Percentiles rank a stretch among this genome's conserved stretches.
Conservation (phyloP, 106 monocot species). For the Dioscorea dumetorum region DNA sequence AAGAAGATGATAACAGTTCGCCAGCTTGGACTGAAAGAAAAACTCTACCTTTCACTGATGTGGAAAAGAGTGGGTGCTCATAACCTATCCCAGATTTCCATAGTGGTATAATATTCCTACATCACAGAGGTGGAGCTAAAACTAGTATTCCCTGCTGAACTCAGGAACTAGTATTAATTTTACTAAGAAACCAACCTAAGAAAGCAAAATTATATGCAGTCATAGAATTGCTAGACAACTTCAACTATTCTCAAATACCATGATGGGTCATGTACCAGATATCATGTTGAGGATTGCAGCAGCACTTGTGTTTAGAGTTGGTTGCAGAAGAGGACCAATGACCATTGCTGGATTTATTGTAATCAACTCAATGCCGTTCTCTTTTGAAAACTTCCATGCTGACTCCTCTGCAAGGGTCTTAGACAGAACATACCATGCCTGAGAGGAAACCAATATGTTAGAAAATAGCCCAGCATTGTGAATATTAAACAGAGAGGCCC, state of each 20-base stretch:
- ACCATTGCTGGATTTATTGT: constrained; percentile 91
- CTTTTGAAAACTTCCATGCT: constrained; percentile 86
- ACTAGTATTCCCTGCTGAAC: background rate
- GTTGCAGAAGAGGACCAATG: constrained; percentile 86
- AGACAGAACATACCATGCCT: constrained; percentile 85
- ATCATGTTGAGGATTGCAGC: constrained; percentile 62
- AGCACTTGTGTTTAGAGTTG: constrained; percentile 79
- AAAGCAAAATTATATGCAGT: too few species aligned
- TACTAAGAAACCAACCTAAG: background rate
- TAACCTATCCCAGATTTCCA: too few species aligned
- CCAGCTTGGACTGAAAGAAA: too few species aligned
- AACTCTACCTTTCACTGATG: too few species aligned
- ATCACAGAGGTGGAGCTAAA: background rate
- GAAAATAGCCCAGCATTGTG: background rate
- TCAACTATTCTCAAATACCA: background rate
- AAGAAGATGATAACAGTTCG: too few species aligned
- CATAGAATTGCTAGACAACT: too few species aligned
- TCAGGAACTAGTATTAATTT: background rate
- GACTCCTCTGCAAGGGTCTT: constrained; percentile 88
- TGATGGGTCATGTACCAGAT: constrained; percentile 43
- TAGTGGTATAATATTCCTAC: background rate
- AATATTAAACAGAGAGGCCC: background rate
- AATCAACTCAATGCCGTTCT: constrained; percentile 57
- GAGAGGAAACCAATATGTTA: constrained; percentile 7
- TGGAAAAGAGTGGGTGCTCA: too few species aligned